A percentile compares a stretch with the other conserved stretches of the same genome.
Conservation (phyloP, 2,329 filamentous ascomycete genomes). For the Ophiocordyceps camponoti-rufipedis region DNA sequence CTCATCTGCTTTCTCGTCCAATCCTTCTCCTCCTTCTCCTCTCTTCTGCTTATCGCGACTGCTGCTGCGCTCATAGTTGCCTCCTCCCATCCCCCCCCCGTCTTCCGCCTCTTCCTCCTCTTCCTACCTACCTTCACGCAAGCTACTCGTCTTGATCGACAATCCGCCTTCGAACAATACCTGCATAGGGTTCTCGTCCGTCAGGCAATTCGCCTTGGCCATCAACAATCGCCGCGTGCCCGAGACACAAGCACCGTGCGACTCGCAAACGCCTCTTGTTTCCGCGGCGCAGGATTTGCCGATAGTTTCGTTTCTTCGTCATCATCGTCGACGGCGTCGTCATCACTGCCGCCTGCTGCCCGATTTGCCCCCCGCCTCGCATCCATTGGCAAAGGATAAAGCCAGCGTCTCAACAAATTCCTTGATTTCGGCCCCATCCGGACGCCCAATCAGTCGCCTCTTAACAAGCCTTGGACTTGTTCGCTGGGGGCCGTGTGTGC, state of each 20-base stretch:
- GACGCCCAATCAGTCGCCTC: not conserved
- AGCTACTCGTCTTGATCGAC: too few species aligned
- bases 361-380: not conserved
- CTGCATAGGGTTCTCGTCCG: too few species aligned
- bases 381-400: not conserved
- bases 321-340: not conserved
- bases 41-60: not conserved
- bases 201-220: too few species aligned
- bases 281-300: not conserved
- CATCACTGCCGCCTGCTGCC: not conserved
- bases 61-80: not conserved
- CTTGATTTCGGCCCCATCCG: not conserved
- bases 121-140: not conserved
- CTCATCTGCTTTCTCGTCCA: too few species aligned
- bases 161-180: too few species aligned
- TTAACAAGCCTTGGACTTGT: not conserved
- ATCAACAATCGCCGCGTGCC: not conserved
- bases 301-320: not conserved
- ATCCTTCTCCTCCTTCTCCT: not conserved
- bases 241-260: not conserved
- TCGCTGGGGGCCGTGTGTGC: conserved; percentile 4
- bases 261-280: not conserved
- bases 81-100: not conserved
- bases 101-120: not conserved
- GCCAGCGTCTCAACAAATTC: not conserved